These are phyloP conservation scores for Tylopilus subfusipes DNA, from an alignment of 768 basidiomycete genomes.

Conservation along the genomic window DNA sequence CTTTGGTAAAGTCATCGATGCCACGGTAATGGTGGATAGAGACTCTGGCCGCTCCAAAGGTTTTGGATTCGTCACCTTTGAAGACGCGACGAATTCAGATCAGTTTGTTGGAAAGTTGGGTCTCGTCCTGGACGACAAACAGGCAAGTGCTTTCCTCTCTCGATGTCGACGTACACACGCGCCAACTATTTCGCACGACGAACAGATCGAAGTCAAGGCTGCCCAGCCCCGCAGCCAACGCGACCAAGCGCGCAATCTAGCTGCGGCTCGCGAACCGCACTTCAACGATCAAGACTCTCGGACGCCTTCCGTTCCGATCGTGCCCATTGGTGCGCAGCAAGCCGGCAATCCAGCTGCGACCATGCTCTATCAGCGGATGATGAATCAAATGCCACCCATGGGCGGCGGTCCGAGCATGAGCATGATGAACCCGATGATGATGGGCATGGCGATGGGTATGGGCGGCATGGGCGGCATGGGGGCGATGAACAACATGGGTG, in stretches of 20 bases:
- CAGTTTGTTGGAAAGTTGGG: slow-evolving; percentile 66
- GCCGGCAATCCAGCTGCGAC: slow-evolving; percentile 33
- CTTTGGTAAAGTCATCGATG: slow-evolving; percentile 79
- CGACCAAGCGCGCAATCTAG: slow-evolving; percentile 45
- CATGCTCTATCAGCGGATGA: slow-evolving; percentile 36
- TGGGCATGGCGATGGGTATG: slow-evolving; percentile 50
- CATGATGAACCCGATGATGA: slow-evolving; percentile 48
- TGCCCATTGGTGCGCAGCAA: slow-evolving; percentile 35
- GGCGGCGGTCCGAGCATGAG: slow-evolving; percentile 44
- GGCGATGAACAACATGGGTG: slow-evolving; percentile 28
- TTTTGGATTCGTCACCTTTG: slow-evolving; percentile 84
- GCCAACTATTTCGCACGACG: not conserved
- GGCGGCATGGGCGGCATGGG: slow-evolving; percentile 37
- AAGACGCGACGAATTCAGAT: slow-evolving; percentile 58
- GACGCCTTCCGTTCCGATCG: slow-evolving; percentile 30
- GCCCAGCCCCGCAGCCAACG: slow-evolving; percentile 71
- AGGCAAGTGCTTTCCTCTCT: slow-evolving; percentile 42
- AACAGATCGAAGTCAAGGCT: slow-evolving; percentile 77
- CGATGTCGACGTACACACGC: not conserved
- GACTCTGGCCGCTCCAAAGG: slow-evolving; percentile 75
- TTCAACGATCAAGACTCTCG: slow-evolving; percentile 38
- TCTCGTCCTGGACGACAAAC: slow-evolving; percentile 71
- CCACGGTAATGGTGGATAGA: slow-evolving; percentile 83
- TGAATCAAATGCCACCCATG: slow-evolving; percentile 43
- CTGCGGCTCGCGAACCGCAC: slow-evolving; percentile 22